These are phyloP conservation scores for Hyphodiscus sp. DNA, from an alignment of 2,329 filamentous ascomycete species.

Conservation along the genomic window DNA sequence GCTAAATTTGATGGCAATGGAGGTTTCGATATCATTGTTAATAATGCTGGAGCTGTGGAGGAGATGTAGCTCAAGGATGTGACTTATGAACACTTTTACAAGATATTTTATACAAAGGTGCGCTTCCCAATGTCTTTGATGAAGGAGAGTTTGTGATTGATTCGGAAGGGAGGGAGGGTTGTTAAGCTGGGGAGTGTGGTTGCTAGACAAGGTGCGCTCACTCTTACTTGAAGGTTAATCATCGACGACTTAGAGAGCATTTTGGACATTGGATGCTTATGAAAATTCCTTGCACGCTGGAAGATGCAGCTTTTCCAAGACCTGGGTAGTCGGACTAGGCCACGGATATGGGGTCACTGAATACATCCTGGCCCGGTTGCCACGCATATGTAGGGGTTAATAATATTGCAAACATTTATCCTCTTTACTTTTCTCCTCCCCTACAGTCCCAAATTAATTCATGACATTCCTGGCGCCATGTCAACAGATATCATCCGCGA, in stretches of 20 bases:
- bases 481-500: not conserved
- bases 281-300: conserved; percentile 38
- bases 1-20: not conserved
- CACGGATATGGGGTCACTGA: conserved; percentile 1
- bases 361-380: conserved; percentile 1
- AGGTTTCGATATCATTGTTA: conserved; percentile 36
- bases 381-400: conserved; percentile 1
- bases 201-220: conserved; percentile 37
- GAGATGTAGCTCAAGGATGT: not conserved
- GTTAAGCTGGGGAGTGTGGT: conserved; percentile 54
- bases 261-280: not conserved
- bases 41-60: conserved; percentile 31
- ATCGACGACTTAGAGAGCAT: too few relatives aligned
- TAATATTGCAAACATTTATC: not conserved
- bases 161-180: conserved; percentile 41
- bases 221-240: conserved; percentile 8
- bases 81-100: not conserved
- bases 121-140: conserved; percentile 47
- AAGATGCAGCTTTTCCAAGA: conserved; percentile 45
- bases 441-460: not conserved
- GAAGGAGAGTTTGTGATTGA: conserved; percentile 44
- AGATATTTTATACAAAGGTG: conserved; percentile 36
- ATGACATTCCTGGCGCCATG: not conserved
- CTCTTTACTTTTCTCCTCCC: not conserved
- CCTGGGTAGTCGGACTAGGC: conserved; percentile 38